These are phyloP conservation scores for Metarhizium brunneum DNA, from an alignment of 2,329 filamentous ascomycete genomes.

Conservation along the genomic window DNA sequence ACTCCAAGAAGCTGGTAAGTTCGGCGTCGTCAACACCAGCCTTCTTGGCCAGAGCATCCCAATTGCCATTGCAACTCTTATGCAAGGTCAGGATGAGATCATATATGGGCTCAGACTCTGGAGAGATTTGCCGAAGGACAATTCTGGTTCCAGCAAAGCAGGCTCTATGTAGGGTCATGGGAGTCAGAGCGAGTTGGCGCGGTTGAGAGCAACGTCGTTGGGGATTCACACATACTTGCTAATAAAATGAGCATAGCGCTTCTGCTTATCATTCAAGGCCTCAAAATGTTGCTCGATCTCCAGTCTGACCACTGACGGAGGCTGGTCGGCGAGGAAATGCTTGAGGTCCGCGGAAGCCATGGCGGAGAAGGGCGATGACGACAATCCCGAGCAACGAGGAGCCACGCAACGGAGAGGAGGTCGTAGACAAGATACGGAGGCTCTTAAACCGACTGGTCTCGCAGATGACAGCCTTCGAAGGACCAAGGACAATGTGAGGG, in stretches of 20 bases:
- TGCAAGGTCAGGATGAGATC: conserved; percentile 71
- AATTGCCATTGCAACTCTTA: conserved; percentile 58
- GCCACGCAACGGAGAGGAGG: conserved; percentile 6
- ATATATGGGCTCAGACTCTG: conserved; percentile 72
- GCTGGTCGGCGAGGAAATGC: conserved; percentile 85
- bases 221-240: conserved; percentile 49
- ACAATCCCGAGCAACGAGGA: background rate
- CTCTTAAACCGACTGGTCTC: conserved; percentile 19
- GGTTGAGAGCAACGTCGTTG: background rate
- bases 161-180: conserved; percentile 41
- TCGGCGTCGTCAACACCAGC: conserved; percentile 55
- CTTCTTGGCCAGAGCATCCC: conserved; percentile 56
- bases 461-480: conserved; percentile 24
- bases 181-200: background rate
- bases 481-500: conserved; percentile 25
- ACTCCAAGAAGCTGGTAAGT: conserved; percentile 62
- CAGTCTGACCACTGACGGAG: conserved; percentile 78
- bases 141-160: conserved; percentile 70
- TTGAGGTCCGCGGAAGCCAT: conserved; percentile 52
- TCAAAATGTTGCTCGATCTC: conserved; percentile 92
- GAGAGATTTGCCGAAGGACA: conserved; percentile 71
- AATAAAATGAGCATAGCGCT: conserved; percentile 86
- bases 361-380: conserved; percentile 15
- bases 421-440: conserved; percentile 12
- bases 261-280: conserved; percentile 62